These are phyloP conservation scores for Ophidiomyces ophidiicola DNA, from an alignment of 2,329 filamentous ascomycete genomes.

Conservation along the genomic window DNA sequence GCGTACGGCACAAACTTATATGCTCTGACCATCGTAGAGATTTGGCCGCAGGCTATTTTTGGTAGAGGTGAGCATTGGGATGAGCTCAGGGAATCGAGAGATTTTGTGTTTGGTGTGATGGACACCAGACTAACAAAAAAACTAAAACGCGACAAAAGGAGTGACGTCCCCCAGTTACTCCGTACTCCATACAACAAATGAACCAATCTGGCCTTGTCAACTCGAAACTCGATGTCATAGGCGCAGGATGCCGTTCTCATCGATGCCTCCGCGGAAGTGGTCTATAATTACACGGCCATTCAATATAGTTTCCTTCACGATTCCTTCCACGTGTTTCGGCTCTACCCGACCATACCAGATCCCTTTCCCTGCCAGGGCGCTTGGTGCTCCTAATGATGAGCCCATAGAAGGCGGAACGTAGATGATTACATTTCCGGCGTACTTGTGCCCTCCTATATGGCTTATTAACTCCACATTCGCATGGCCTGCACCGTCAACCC, in stretches of 20 bases:
- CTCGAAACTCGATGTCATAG: constrained; percentile 17
- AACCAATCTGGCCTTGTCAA: too few species aligned
- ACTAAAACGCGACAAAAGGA: too few species aligned
- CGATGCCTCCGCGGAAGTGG: constrained; percentile 78
- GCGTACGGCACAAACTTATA: too few species aligned
- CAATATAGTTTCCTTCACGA: constrained; percentile 74
- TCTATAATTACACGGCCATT: constrained; percentile 74
- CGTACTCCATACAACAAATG: too few species aligned
- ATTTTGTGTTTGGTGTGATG: too few species aligned
- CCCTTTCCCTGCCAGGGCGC: constrained; percentile 29
- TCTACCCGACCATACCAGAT: constrained; percentile 80
- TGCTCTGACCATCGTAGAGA: too few species aligned
- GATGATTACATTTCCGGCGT: constrained; percentile 82
- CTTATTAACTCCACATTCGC: constrained; percentile 46
- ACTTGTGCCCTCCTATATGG: constrained; percentile 91
- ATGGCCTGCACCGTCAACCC: constrained; percentile 23
- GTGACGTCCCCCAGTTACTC: too few species aligned
- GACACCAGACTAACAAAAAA: too few species aligned
- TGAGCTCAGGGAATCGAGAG: too few species aligned
- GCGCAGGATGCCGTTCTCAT: constrained; percentile 61
- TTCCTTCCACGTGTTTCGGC: constrained; percentile 79
- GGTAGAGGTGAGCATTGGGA: too few species aligned
- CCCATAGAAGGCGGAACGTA: constrained; percentile 44
- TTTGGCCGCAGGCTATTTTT: too few species aligned
- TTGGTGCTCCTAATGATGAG: background rate